Evolutionary conservation across 176 grass and related monocot species (phyloP).

Genomic region (Phragmites australis): DNA sequence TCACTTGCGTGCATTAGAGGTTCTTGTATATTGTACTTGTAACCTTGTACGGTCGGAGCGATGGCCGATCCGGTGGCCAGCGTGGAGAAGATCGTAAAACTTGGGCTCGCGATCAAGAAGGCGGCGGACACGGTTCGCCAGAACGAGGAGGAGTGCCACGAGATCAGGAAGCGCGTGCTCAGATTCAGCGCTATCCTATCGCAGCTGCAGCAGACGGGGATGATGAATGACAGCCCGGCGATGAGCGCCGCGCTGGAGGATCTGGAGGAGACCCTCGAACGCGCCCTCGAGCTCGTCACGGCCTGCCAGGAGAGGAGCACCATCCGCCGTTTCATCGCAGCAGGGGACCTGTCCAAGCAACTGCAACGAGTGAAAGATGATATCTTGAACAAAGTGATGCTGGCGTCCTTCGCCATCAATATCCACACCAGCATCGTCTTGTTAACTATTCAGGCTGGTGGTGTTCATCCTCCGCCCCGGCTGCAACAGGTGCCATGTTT

Average conservation of each 20-base stretch:
- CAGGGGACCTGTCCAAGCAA: background rate
- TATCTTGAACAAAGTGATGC: background rate
- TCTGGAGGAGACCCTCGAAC: background rate
- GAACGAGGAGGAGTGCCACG: background rate
- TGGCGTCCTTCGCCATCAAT: background rate
- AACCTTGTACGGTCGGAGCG: background rate
- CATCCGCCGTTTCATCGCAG: background rate
- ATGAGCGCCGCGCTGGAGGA: background rate
- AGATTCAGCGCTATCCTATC: background rate
- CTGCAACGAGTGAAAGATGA: background rate
- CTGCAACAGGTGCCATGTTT: background rate
- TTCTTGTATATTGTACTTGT: no score
- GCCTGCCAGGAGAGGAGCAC: background rate
- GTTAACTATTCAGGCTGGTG: background rate
- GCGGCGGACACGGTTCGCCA: background rate
- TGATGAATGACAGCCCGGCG: background rate
- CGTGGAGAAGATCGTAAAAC: background rate
- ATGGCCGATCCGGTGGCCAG: background rate
- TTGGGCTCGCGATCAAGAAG: slow-evolving; percentile 6
- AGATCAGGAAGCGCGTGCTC: background rate
- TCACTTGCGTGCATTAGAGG: no score
- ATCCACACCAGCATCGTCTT: background rate
- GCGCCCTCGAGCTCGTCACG: background rate
- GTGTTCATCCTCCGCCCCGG: background rate
- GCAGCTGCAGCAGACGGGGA: background rate